Evolutionary conservation across 306 rosid species (phyloP).

Genomic region (Trifolium pratense): DNA sequence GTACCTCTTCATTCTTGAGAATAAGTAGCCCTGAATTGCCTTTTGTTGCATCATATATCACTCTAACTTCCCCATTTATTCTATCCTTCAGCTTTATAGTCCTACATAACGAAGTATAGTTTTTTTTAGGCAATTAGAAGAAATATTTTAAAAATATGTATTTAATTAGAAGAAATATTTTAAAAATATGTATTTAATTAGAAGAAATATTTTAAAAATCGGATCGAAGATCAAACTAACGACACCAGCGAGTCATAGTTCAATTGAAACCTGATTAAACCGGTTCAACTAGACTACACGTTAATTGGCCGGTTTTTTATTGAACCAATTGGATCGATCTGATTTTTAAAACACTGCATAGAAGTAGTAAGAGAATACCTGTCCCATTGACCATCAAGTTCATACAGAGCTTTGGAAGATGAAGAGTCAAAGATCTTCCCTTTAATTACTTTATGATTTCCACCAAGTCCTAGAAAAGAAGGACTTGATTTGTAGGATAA

Average conservation of each 20-base stretch:
- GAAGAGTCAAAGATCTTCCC: slow-evolving; percentile 69
- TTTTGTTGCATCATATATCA: slow-evolving; percentile 77
- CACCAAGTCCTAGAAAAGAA: slow-evolving; percentile 68
- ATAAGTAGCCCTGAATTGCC: slow-evolving; percentile 60
- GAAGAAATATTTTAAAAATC: no score
- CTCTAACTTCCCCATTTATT: slow-evolving; percentile 50
- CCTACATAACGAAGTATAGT: slow-evolving; percentile 47
- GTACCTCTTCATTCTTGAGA: slow-evolving; percentile 65
- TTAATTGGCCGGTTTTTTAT: no score
- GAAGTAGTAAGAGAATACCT: slow-evolving; percentile 48
- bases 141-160: no score
- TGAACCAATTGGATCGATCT: no score
- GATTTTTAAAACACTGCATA: no score
- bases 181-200: no score
- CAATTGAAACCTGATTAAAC: no score
- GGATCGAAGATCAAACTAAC: no score
- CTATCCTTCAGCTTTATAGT: slow-evolving; percentile 63
- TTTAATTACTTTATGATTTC: slow-evolving; percentile 66
- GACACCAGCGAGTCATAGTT: no score
- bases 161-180: no score
- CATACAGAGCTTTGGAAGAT: slow-evolving; percentile 60
- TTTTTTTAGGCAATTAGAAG: no score
- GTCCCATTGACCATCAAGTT: slow-evolving; percentile 91
- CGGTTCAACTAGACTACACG: no score
- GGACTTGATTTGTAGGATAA: slow-evolving; percentile 50